These are phyloP conservation scores for Suillus cothurnatus DNA, from an alignment of 768 basidiomycete genomes.

Conservation along the genomic window DNA sequence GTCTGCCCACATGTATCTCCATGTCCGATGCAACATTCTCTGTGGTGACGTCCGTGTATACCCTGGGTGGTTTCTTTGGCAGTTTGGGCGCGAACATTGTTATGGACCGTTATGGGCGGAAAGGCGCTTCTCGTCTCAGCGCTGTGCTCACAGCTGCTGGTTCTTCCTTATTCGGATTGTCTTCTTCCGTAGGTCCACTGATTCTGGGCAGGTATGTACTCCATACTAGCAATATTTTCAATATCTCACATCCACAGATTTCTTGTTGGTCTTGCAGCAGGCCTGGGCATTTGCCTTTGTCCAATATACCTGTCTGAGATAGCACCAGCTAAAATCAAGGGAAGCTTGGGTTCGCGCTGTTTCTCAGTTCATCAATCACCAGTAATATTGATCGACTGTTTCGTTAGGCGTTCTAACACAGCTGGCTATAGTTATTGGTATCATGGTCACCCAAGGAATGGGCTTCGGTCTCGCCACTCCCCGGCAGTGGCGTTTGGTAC, in stretches of 20 bases:
- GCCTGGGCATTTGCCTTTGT: slow-evolving; percentile 74
- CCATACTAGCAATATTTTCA: slow-evolving; percentile 4
- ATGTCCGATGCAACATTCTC: slow-evolving; percentile 82
- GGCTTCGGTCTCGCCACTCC: slow-evolving; percentile 75
- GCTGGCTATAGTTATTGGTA: slow-evolving; percentile 80
- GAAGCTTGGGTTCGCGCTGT: slow-evolving; percentile 61
- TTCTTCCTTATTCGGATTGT: slow-evolving; percentile 64
- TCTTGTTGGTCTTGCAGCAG: slow-evolving; percentile 69
- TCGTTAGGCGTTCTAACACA: slow-evolving; percentile 75
- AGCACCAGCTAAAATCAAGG: slow-evolving; percentile 74
- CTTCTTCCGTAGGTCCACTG: slow-evolving; percentile 55
- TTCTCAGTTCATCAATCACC: background rate
- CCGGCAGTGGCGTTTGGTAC: slow-evolving; percentile 67
- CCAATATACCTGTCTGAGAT: slow-evolving; percentile 89
- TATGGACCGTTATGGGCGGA: slow-evolving; percentile 75
- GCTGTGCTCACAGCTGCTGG: slow-evolving; percentile 60
- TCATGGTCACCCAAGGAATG: slow-evolving; percentile 82
- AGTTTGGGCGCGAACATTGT: slow-evolving; percentile 66
- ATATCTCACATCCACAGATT: slow-evolving; percentile 41
- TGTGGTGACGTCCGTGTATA: slow-evolving; percentile 82
- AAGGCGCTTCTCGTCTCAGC: slow-evolving; percentile 62
- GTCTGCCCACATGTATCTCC: slow-evolving; percentile 73
- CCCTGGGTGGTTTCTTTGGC: slow-evolving; percentile 83
- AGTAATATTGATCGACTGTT: background rate
- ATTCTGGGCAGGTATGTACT: slow-evolving; percentile 64